phyloP scores from a whole-genome alignment of 169 alveolate species.

The Plasmodium adleri region DNA sequence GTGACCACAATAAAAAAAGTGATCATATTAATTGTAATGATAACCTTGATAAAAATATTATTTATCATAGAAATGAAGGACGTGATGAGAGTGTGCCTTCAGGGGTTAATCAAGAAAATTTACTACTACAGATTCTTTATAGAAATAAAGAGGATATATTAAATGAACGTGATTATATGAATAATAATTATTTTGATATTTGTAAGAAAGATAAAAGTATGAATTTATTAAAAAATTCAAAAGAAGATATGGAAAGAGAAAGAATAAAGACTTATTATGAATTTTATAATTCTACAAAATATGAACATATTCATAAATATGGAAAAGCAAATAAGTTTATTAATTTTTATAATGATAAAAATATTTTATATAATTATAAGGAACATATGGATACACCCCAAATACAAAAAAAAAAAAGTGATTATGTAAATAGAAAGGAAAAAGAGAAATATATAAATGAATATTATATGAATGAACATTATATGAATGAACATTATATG shows the following conservation, averaged over 20 bases:
- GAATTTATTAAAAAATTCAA: neutral
- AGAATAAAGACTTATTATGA: conserved; percentile 44
- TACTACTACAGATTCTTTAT: conserved; percentile 15
- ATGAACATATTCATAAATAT: conserved; percentile 15
- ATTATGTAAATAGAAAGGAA: neutral
- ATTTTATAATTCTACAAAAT: conserved; percentile 28
- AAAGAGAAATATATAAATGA: neutral
- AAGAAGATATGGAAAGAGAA: neutral
- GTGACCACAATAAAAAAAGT: too few relatives aligned
- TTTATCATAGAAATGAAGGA: too few relatives aligned
- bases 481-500: conserved; percentile 1
- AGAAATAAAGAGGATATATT: neutral
- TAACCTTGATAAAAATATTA: neutral
- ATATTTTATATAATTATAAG: conserved; percentile 2
- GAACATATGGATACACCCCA: neutral
- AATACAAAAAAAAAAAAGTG: conserved; percentile 5
- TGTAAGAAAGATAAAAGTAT: neutral
- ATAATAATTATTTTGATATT: neutral
- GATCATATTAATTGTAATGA: neutral
- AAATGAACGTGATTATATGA: too few relatives aligned
- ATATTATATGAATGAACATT: neutral
- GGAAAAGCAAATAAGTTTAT: conserved; percentile 14
- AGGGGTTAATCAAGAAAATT: conserved; percentile 32
- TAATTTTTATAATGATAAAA: conserved; percentile 30
- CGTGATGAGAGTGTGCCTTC: neutral